Percentiles rank a stretch among this genome's conserved stretches.
These are phyloP conservation scores for Malassezia globosa DNA, from an alignment of 1,284 basidiomycete species.

Conservation along the genomic window DNA sequence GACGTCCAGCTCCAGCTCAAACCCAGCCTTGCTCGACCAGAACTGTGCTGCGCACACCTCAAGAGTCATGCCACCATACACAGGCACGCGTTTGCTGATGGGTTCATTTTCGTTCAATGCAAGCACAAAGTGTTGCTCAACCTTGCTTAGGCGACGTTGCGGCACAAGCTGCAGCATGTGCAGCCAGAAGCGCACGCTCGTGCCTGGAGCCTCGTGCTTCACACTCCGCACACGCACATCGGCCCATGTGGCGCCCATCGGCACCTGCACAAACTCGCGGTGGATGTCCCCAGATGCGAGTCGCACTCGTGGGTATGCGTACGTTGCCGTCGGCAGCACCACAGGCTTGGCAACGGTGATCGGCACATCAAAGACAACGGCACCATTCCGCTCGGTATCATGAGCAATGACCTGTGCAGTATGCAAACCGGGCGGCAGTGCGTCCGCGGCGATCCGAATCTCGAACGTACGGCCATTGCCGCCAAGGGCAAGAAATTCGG, in stretches of 20 bases:
- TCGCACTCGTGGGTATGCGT: slow-evolving; percentile 24
- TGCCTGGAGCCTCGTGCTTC: slow-evolving; percentile 31
- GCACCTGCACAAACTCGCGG: slow-evolving; percentile 43
- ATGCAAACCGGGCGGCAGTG: slow-evolving; percentile 41
- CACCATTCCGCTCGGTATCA: slow-evolving; percentile 34
- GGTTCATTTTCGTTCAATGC: slow-evolving; percentile 44
- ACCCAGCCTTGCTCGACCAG: slow-evolving; percentile 40
- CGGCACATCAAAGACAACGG: slow-evolving; percentile 43
- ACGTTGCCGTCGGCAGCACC: slow-evolving; percentile 25
- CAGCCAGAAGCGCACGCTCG: slow-evolving; percentile 45
- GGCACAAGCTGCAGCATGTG: slow-evolving; percentile 46
- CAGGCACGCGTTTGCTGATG: slow-evolving; percentile 37
- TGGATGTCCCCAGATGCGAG: slow-evolving; percentile 40
- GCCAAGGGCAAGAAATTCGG: slow-evolving; percentile 41
- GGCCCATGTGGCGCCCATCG: slow-evolving; percentile 47
- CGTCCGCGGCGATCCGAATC: slow-evolving; percentile 42
- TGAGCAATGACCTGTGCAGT: slow-evolving; percentile 38
- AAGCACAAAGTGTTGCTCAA: slow-evolving; percentile 43
- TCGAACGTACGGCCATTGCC: slow-evolving; percentile 47
- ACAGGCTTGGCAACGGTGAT: slow-evolving; percentile 46
- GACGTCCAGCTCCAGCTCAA: slow-evolving; percentile 42
- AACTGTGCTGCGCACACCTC: slow-evolving; percentile 47
- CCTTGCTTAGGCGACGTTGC: slow-evolving; percentile 35
- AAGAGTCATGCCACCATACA: slow-evolving; percentile 44
- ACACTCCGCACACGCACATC: slow-evolving; percentile 38